These are phyloP conservation scores for Peterozyma toletana DNA, from an alignment of 805 yeast genomes.

Conservation along the genomic window DNA sequence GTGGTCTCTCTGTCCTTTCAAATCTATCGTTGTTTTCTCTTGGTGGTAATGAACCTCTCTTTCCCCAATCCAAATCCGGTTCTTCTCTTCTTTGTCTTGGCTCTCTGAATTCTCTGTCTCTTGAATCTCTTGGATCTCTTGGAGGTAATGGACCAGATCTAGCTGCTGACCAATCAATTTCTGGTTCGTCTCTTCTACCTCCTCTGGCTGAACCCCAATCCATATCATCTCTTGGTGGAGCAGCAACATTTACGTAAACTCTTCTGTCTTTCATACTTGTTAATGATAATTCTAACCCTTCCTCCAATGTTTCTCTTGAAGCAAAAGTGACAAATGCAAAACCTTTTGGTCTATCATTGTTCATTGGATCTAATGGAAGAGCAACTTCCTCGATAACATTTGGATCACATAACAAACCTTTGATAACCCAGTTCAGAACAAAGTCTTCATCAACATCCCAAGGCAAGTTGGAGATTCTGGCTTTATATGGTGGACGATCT, in stretches of 20 bases:
- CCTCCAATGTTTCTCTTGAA: slow-evolving; percentile 39
- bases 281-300: slow-evolving; percentile 38
- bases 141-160: slow-evolving; percentile 22
- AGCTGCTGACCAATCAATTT: slow-evolving; percentile 37
- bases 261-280: slow-evolving; percentile 40
- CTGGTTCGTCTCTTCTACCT: slow-evolving; percentile 24
- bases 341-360: slow-evolving; percentile 55
- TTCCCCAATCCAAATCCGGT: slow-evolving; percentile 34
- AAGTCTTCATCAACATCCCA: slow-evolving; percentile 69
- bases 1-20: slow-evolving; percentile 25
- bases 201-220: slow-evolving; percentile 26
- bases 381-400: slow-evolving; percentile 45
- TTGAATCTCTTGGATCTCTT: slow-evolving; percentile 18
- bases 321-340: slow-evolving; percentile 47
- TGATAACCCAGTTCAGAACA: slow-evolving; percentile 54
- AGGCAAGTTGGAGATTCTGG: slow-evolving; percentile 81
- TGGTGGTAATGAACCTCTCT: slow-evolving; percentile 17
- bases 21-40: slow-evolving; percentile 23
- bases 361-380: slow-evolving; percentile 61
- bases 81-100: slow-evolving; percentile 46
- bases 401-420: slow-evolving; percentile 40
- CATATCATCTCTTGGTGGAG: slow-evolving; percentile 36
- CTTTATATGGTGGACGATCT: slow-evolving; percentile 85
- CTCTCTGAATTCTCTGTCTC: slow-evolving; percentile 16
- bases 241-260: slow-evolving; percentile 50